These are phyloP conservation scores for Tolypocladium cylindrosporum DNA, from an alignment of 2,329 filamentous ascomycete species.

Conservation along the genomic window DNA sequence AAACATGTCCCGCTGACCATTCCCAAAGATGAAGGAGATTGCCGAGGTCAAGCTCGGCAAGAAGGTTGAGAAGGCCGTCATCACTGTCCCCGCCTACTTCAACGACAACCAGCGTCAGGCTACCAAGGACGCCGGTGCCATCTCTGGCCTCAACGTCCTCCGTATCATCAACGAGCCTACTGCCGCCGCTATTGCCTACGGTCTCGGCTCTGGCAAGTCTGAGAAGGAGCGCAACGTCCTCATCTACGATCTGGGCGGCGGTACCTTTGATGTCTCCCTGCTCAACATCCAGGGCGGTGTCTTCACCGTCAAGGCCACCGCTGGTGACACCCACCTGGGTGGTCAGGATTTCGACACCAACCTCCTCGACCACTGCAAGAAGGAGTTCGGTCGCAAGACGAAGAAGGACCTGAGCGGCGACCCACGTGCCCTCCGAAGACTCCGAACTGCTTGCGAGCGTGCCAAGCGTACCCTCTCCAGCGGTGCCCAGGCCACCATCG, in stretches of 20 bases:
- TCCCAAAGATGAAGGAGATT: slow-evolving; percentile 89
- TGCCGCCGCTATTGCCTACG: slow-evolving; percentile 95
- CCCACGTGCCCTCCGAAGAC: slow-evolving; percentile 85
- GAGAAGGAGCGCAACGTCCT: slow-evolving; percentile 98
- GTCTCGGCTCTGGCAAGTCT: slow-evolving; percentile 88
- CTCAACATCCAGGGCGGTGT: slow-evolving; percentile 98
- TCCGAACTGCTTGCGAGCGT: slow-evolving; percentile 97
- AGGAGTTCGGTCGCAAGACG: slow-evolving; percentile 68
- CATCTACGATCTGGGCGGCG: slow-evolving; percentile 99
- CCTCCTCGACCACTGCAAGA: slow-evolving; percentile 93
- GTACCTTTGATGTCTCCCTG: slow-evolving; percentile 99
- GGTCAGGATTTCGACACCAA: slow-evolving; percentile 95
- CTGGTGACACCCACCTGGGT: slow-evolving; percentile 94
- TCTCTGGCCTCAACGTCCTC: slow-evolving; percentile 93
- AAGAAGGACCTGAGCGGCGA: slow-evolving; percentile 78
- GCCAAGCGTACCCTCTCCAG: slow-evolving; percentile 98
- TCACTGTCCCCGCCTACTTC: slow-evolving; percentile 99
- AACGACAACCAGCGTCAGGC: slow-evolving; percentile 99
- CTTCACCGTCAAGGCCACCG: slow-evolving; percentile 97
- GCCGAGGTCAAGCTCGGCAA: slow-evolving; percentile 97
- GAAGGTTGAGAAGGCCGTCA: slow-evolving; percentile 98
- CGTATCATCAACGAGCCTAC: slow-evolving; percentile 99
- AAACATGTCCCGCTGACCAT: slow-evolving; percentile 6
- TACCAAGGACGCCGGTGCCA: slow-evolving; percentile 98
- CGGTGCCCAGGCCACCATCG: slow-evolving; percentile 92